phyloP scores from a whole-genome alignment of 345 rosid genomes.

The Viola odorata region DNA sequence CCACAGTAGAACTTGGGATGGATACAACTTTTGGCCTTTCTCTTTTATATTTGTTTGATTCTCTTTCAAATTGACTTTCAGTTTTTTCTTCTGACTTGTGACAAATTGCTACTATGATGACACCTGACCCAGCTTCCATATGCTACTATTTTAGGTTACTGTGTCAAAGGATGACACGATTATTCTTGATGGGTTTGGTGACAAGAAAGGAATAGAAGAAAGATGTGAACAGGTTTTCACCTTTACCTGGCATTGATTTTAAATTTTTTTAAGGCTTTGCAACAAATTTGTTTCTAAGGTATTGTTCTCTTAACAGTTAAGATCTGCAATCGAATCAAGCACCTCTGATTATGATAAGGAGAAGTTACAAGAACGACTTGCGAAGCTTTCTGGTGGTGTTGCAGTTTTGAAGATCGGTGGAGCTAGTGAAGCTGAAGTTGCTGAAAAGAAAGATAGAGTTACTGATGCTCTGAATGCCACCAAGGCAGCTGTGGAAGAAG shows the following conservation, averaged over 20 bases:
- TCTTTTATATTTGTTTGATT: not conserved
- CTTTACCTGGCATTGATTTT: not conserved
- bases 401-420: constrained; percentile 26
- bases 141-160: constrained; percentile 16
- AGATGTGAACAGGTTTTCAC: constrained; percentile 37
- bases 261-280: not conserved
- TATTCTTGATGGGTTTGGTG: constrained; percentile 38
- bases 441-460: constrained; percentile 29
- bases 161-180: constrained; percentile 35
- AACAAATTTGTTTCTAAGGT: not conserved
- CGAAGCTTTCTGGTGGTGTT: constrained; percentile 24
- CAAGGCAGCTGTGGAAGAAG: constrained; percentile 30
- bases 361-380: constrained; percentile 21
- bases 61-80: not conserved
- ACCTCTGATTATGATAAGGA: constrained; percentile 30
- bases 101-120: not conserved
- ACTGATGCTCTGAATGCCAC: constrained; percentile 30
- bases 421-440: constrained; percentile 28
- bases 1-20: not conserved
- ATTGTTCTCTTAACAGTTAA: constrained; percentile 18
- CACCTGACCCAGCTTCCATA: not conserved
- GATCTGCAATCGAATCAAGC: constrained; percentile 29
- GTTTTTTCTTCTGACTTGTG: not conserved
- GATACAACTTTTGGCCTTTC: not conserved
- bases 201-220: constrained; percentile 35